Conservation (phyloP, 2,329 filamentous ascomycete genomes). For the Xylariaceae sp. region DNA sequence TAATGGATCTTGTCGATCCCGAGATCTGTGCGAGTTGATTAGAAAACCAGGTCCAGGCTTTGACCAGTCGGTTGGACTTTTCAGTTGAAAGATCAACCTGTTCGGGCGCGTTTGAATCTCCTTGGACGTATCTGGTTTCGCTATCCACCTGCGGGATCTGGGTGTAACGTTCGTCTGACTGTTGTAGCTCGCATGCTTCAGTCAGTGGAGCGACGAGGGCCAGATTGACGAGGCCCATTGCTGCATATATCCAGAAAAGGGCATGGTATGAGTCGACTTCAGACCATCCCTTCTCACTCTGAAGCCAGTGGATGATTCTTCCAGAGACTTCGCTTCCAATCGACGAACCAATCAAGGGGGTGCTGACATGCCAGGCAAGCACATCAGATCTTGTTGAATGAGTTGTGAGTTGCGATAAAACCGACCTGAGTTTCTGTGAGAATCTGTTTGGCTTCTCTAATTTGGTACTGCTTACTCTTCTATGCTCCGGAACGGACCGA, state of each 20-base stretch:
- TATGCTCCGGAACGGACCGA: constrained; percentile 71
- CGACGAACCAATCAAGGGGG: constrained; percentile 61
- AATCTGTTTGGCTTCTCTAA: neutral
- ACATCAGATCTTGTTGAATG: constrained; percentile 64
- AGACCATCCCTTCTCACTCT: constrained; percentile 54
- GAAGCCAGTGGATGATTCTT: constrained; percentile 56
- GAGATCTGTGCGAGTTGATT: constrained; percentile 63
- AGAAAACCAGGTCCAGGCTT: constrained; percentile 35
- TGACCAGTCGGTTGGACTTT: constrained; percentile 26
- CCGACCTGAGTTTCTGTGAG: constrained; percentile 47
- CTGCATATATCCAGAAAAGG: constrained; percentile 64
- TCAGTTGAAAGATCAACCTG: constrained; percentile 15
- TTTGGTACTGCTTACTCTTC: constrained; percentile 57
- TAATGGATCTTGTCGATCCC: constrained; percentile 59
- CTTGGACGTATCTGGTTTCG: constrained; percentile 4
- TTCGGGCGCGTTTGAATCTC: neutral
- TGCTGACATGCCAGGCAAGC: constrained; percentile 70
- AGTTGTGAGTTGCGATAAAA: constrained; percentile 65
- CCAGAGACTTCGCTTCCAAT: constrained; percentile 61
- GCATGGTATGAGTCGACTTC: constrained; percentile 61
- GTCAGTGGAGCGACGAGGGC: constrained; percentile 55
- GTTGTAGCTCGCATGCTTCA: constrained; percentile 55
- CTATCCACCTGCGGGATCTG: constrained; percentile 31
- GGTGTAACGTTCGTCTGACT: constrained; percentile 33
- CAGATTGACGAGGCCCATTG: constrained; percentile 61